Conservation (phyloP, 345 rosid species). For the Bretschneidera sinensis region DNA sequence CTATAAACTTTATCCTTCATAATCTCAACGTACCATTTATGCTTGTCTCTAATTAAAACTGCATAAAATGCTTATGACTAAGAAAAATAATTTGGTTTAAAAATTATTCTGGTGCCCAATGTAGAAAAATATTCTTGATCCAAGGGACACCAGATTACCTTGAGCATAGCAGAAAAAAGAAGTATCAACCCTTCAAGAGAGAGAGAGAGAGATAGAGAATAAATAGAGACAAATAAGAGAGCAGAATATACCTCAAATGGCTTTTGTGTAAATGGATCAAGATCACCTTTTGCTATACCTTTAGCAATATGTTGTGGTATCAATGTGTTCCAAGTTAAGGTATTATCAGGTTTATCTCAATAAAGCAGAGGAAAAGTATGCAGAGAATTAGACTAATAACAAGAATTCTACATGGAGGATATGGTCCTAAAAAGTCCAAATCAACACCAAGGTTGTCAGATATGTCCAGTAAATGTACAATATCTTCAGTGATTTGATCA, state of each 20-base stretch:
- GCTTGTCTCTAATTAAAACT: no score
- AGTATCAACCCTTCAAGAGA: neutral
- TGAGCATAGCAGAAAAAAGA: no score
- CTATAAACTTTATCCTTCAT: neutral
- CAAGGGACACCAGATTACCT: no score
- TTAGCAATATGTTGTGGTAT: conserved; percentile 70
- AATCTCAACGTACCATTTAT: no score
- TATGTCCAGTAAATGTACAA: conserved; percentile 47
- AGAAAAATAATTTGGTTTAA: no score
- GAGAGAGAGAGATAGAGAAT: neutral
- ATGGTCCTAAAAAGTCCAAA: conserved; percentile 88
- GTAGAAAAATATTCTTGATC: no score
- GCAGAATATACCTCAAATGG: conserved; percentile 60
- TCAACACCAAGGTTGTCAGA: conserved; percentile 42
- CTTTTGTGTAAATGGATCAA: conserved; percentile 82
- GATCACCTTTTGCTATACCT: conserved; percentile 80
- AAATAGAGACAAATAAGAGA: conserved; percentile 8
- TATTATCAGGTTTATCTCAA: conserved; percentile 11
- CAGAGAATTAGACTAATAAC: neutral
- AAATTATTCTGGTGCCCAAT: no score
- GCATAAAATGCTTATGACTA: no score
- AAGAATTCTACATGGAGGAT: conserved; percentile 52
- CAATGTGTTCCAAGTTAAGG: conserved; percentile 57
- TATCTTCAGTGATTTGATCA: no score
- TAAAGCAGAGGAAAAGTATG: neutral